These are phyloP conservation scores for Solanum appendiculatum DNA, from an alignment of 257 asterid genomes.

Conservation along the genomic window DNA sequence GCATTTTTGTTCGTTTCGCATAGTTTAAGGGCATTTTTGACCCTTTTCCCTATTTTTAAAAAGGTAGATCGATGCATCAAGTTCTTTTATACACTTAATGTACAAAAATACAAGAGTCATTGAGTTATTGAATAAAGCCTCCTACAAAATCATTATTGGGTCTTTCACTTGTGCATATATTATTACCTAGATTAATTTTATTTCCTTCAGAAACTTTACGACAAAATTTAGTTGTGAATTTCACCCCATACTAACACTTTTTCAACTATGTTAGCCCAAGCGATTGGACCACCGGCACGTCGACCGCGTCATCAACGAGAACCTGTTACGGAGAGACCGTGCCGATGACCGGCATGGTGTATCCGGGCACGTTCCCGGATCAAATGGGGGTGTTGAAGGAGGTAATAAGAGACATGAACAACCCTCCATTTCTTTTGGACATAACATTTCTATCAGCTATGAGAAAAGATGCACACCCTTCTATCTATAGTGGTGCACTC, in stretches of 20 bases:
- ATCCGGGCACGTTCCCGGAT: conserved; percentile 46
- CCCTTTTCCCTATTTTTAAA: too few species aligned
- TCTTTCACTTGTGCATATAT: too few species aligned
- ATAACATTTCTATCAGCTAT: conserved; percentile 73
- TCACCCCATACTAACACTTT: background rate
- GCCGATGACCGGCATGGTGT: conserved; percentile 42
- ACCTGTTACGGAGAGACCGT: conserved; percentile 82
- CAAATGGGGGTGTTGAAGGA: conserved; percentile 55
- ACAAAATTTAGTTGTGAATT: background rate
- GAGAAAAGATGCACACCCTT: conserved; percentile 98
- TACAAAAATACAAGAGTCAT: too few species aligned
- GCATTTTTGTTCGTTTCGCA: too few species aligned
- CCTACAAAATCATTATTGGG: too few species aligned
- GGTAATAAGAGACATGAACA: conserved; percentile 51
- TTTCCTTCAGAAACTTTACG: background rate
- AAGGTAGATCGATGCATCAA: too few species aligned
- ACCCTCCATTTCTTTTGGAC: conserved; percentile 75
- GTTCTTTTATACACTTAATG: too few species aligned
- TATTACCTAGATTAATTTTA: too few species aligned
- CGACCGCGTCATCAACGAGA: conserved; percentile 24
- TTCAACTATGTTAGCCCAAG: conserved; percentile 41
- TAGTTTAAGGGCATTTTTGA: too few species aligned
- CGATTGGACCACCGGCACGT: conserved; percentile 66
- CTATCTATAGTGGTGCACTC: conserved; percentile 75
- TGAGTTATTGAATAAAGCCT: too few species aligned